These are phyloP conservation scores for Zygnema circumcarinatum DNA, from an alignment of 139 green algal species.

Conservation along the genomic window DNA sequence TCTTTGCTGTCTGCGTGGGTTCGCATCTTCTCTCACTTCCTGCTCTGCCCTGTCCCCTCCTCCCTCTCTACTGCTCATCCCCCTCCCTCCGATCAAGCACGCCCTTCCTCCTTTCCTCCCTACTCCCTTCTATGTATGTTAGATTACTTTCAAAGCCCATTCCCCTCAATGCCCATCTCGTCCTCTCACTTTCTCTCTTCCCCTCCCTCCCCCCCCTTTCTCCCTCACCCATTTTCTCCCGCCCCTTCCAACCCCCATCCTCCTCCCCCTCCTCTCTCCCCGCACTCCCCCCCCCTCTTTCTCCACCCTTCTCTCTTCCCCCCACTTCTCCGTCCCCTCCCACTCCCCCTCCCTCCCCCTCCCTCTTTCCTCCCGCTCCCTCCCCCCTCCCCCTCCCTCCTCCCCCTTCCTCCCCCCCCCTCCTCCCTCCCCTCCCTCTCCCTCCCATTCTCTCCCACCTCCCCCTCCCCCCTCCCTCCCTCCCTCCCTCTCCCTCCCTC, in stretches of 20 bases:
- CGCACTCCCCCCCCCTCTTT: background rate
- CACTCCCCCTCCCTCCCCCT: background rate
- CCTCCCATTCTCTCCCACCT: background rate
- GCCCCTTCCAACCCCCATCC: no score
- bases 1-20: no score
- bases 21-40: no score
- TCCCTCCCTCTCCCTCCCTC: background rate
- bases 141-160: no score
- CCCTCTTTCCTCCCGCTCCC: background rate
- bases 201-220: background rate
- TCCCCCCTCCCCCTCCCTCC: background rate
- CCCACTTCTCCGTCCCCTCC: no score
- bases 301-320: background rate
- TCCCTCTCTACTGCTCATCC: no score
- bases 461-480: no score
- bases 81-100: no score
- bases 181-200: background rate
- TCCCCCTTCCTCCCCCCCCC: background rate
- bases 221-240: background rate
- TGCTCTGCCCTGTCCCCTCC: no score
- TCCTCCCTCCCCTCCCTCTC: background rate
- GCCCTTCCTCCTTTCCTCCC: no score
- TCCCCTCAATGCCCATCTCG: no score
- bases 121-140: no score
- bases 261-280: background rate